Base-by-base conservation (phyloP, 2,329 filamentous ascomycete species). In the Ceratocystis papillata region DNA sequence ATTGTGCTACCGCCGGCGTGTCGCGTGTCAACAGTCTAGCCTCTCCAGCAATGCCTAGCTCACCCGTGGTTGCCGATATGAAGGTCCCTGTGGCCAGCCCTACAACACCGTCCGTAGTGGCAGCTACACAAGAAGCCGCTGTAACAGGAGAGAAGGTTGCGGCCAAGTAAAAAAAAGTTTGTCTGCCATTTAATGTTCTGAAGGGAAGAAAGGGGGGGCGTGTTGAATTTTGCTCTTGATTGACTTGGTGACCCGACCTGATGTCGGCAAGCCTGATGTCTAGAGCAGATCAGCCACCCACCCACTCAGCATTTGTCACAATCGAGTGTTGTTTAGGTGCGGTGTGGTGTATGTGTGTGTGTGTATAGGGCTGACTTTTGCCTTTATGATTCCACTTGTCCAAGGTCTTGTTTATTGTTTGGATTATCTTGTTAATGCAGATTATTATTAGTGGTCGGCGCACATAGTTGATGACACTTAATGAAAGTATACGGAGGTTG, bases 1-100 rank as follows among this genome's bases (percentile, higher is more conserved):
- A 79, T 67, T 81, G 84, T 7, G 83, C 83, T 33, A 85, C 84
- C 63, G 76, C 79, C 5, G 77, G 77, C 0, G 77, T 76, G 0
- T 72, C 76, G 7, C 66, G 66, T 25, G 60, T 67, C 48, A 64
- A 59, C 60, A 61, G 48, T 22, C 65, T 64, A 17, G 73, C 73
- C 17, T 76, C 72, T 33, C 68, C 72, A 41, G 63, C 46, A n/a
- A 69, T 69, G 70, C 17, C 69, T 71, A 53, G 41, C 67, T 67
- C 65, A 20, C 70, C 70, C 12, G 69, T 72, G 55, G 53, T 66
- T 57, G 64, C 55, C n/a, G 68, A 67, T 55, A 64, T 69, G n/a
- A 71, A 70, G 67, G 68, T 68, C 4, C 66, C 65, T 4, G 33
- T 63, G 55, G 69, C 69, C 63, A 66, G 30, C 22, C 68, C 53